Conservation (phyloP, 78 protist genomes). For the Isochrysis galbana region DNA sequence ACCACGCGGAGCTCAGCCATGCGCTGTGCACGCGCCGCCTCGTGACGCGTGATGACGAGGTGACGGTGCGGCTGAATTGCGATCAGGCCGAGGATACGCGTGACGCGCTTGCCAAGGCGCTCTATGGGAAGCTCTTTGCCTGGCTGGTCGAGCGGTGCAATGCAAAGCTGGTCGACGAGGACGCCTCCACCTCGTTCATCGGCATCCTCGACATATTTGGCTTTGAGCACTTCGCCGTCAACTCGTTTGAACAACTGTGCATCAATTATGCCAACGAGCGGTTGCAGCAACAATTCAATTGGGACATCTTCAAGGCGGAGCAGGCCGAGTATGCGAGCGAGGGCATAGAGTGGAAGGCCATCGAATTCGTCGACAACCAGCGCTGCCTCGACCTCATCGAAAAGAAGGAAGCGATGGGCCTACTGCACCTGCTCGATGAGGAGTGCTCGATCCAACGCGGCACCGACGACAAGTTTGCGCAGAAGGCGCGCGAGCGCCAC, state of each 20-base stretch:
- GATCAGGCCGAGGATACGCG: conserved; percentile 62
- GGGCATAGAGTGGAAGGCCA: conserved; percentile 56
- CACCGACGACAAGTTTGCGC: conserved; percentile 7
- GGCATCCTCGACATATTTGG: conserved; percentile 93
- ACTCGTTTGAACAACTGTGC: too few relatives aligned
- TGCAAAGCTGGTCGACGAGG: neutral
- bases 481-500: neutral
- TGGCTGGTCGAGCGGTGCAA: conserved; percentile 67
- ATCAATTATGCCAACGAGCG: conserved; percentile 90
- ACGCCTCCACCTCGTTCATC: neutral
- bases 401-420: neutral
- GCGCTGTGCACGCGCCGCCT: conserved; percentile 28
- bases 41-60: conserved; percentile 15
- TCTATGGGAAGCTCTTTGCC: conserved; percentile 90
- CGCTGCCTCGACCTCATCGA: conserved; percentile 30
- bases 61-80: conserved; percentile 35
- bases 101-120: conserved; percentile 87
- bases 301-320: neutral
- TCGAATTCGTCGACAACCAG: conserved; percentile 79
- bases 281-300: conserved; percentile 65
- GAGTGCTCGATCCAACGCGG: conserved; percentile 28
- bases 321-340: conserved; percentile 90
- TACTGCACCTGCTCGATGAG: conserved; percentile 42
- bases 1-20: neutral
- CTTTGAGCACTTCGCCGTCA: conserved; percentile 91